These are phyloP conservation scores for Heliamphora pulchella DNA, from an alignment of 179 eudicot species.

Conservation along the genomic window DNA sequence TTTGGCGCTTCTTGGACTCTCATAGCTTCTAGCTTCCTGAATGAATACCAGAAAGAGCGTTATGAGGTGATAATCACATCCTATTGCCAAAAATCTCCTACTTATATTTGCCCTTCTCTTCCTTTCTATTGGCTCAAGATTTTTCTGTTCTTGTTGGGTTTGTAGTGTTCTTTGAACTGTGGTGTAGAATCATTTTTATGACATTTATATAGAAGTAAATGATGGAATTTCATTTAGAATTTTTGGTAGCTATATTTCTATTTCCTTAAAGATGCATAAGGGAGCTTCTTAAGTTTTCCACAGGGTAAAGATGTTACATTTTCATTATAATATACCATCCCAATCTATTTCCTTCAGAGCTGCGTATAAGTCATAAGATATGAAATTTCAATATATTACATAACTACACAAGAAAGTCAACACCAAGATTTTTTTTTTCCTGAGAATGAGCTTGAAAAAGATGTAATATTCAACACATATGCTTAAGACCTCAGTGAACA, in stretches of 20 bases:
- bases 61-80: constrained; percentile 52
- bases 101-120: neutral
- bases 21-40: constrained; percentile 60
- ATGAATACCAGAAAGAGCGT: constrained; percentile 56
- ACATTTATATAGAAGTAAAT: neutral
- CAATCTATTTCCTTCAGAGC: no score
- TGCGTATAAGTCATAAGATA: no score
- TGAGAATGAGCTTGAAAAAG: no score
- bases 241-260: neutral
- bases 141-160: neutral
- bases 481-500: no score
- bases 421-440: no score
- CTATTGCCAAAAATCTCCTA: neutral
- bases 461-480: no score
- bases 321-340: no score
- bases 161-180: neutral
- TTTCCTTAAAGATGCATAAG: neutral
- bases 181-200: neutral
- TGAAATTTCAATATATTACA: no score
- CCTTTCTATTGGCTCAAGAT: neutral
- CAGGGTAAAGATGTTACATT: neutral
- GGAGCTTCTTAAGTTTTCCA: constrained; percentile 2
- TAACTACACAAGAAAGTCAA: no score
- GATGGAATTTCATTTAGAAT: neutral
- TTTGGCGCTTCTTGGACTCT: constrained; percentile 81